Percentiles rank a stretch among this genome's conserved stretches.
Conservation (phyloP, 2,329 filamentous ascomycete species). For the Trichoderma atrobrunneum region DNA sequence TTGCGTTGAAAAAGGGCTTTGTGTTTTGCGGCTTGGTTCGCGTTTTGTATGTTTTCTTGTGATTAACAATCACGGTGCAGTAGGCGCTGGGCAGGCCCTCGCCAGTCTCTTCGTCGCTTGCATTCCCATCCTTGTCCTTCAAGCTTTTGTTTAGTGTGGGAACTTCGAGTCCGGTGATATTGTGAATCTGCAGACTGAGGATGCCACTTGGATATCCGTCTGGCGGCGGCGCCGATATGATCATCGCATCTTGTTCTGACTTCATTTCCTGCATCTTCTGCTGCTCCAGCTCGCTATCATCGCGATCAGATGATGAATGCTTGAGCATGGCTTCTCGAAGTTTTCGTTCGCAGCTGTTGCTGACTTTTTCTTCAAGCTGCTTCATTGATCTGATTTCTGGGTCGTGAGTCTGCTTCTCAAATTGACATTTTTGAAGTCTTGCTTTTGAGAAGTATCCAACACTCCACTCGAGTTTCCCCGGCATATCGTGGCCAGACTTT, state of each 20-base stretch:
- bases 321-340: conserved; percentile 58
- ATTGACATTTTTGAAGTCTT: conserved; percentile 59
- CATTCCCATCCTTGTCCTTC: conserved; percentile 51
- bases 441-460: conserved; percentile 71
- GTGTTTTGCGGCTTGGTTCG: conserved; percentile 75
- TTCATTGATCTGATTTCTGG: conserved; percentile 55
- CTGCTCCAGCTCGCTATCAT: conserved; percentile 62
- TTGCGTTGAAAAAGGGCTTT: conserved; percentile 76
- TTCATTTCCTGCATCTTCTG: conserved; percentile 67
- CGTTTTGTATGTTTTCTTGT: conserved; percentile 66
- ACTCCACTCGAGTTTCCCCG: conserved; percentile 66
- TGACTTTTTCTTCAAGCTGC: conserved; percentile 57
- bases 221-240: conserved; percentile 65
- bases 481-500: conserved; percentile 64
- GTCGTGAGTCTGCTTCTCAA: conserved; percentile 59
- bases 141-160: conserved; percentile 46
- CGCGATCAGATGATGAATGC: conserved; percentile 47
- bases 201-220: conserved; percentile 62
- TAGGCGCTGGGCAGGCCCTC: conserved; percentile 68
- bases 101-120: conserved; percentile 56
- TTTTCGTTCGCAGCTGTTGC: conserved; percentile 55
- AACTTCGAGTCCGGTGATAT: conserved; percentile 66
- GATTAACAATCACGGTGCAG: conserved; percentile 71
- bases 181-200: conserved; percentile 68
- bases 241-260: conserved; percentile 58